Percentiles rank a stretch among this genome's conserved stretches.
Conservation (phyloP, 1,284 basidiomycete species). For the Microstroma glucosiphilum region DNA sequence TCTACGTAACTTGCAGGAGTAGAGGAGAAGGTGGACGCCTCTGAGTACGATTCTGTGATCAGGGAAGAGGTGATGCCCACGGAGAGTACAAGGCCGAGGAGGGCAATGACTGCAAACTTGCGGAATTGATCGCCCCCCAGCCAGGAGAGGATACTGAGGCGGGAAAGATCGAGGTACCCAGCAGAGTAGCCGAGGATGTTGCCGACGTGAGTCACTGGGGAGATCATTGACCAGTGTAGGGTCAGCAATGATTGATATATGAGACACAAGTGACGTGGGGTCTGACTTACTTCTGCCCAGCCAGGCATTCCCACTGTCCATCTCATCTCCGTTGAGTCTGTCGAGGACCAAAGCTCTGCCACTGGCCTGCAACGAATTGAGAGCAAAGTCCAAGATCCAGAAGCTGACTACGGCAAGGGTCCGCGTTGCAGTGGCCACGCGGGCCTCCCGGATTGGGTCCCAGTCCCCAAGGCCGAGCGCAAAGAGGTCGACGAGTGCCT, state of each 20-base stretch:
- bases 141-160: constrained; percentile 66
- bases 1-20: background rate
- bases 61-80: constrained; percentile 80
- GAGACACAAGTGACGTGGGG: too few relatives aligned
- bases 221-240: too few relatives aligned
- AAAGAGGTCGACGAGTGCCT: constrained; percentile 69
- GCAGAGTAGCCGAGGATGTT: constrained; percentile 46
- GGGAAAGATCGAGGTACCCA: constrained; percentile 78
- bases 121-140: constrained; percentile 92
- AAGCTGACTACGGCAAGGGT: constrained; percentile 79
- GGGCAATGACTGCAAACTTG: constrained; percentile 82
- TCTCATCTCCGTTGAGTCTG: constrained; percentile 43
- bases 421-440: constrained; percentile 24
- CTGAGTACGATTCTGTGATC: constrained; percentile 55
- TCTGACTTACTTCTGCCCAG: background rate
- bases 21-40: constrained; percentile 2
- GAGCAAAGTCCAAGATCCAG: constrained; percentile 86
- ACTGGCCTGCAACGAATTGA: constrained; percentile 85
- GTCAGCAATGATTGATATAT: too few relatives aligned
- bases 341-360: constrained; percentile 85
- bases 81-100: constrained; percentile 69
- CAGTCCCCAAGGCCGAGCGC: constrained; percentile 76
- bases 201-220: constrained; percentile 34
- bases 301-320: constrained; percentile 3
- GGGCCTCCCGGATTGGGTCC: constrained; percentile 64